Percentiles rank a stretch among this genome's conserved stretches.
These are phyloP conservation scores for Vitis hybrid DNA, from an alignment of 177 flowering plant genomes.

Conservation along the genomic window DNA sequence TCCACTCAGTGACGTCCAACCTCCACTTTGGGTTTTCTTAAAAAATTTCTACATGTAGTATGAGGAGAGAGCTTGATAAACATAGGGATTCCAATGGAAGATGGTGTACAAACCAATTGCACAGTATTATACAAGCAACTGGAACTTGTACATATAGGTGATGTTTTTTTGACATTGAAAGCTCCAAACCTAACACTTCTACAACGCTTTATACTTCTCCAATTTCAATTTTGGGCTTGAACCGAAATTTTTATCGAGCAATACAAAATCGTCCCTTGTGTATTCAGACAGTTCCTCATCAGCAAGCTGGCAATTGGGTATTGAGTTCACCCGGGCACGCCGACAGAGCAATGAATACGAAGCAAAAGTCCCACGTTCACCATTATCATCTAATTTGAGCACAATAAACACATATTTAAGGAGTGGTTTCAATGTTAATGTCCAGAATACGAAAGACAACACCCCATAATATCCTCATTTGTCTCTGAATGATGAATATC, in stretches of 20 bases:
- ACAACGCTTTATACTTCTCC: conserved; percentile 56
- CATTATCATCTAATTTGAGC: conserved; percentile 81
- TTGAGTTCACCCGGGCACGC: conserved; percentile 57
- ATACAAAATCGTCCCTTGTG: conserved; percentile 33
- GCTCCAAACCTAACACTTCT: conserved; percentile 71
- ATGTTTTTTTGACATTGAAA: conserved; percentile 62
- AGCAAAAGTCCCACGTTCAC: conserved; percentile 91
- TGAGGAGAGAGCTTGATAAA: conserved; percentile 63
- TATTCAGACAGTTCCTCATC: conserved; percentile 68
- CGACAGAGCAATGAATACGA: conserved; percentile 73
- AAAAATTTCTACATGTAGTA: conserved; percentile 65
- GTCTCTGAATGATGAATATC: conserved; percentile 80
- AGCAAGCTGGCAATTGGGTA: conserved; percentile 73
- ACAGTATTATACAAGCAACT: conserved; percentile 57
- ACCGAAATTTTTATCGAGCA: conserved; percentile 20
- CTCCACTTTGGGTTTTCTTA: conserved; percentile 54
- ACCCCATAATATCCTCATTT: conserved; percentile 88
- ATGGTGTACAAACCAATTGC: conserved; percentile 65
- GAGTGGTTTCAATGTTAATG: conserved; percentile 68
- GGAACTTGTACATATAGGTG: conserved; percentile 70
- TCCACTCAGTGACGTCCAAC: conserved; percentile 81
- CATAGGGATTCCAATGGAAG: conserved; percentile 60
- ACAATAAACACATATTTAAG: conserved; percentile 86
- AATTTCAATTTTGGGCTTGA: conserved; percentile 49
- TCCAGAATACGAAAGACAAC: conserved; percentile 79